phyloP scores from a whole-genome alignment of 305 asterid species.

The Ruellia speciosa region DNA sequence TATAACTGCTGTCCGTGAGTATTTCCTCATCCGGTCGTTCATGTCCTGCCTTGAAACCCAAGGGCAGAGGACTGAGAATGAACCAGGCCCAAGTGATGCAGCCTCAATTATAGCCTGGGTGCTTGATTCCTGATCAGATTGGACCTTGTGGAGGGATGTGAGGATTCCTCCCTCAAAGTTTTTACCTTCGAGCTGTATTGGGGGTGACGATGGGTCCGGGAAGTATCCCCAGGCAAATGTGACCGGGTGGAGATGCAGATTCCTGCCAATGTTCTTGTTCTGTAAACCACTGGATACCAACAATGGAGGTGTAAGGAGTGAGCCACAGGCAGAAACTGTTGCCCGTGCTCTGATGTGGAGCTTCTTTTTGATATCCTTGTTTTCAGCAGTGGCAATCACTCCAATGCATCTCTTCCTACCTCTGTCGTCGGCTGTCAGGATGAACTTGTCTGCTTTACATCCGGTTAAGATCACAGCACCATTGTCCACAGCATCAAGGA shows the following conservation, averaged over 20 bases:
- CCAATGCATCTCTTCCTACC: constrained; percentile 51
- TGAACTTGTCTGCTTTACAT: constrained; percentile 54
- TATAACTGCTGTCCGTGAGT: constrained; percentile 49
- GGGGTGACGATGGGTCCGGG: constrained; percentile 33
- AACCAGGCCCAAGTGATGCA: constrained; percentile 52
- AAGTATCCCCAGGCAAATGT: constrained; percentile 79
- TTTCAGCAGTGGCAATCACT: constrained; percentile 46
- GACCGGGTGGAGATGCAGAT: constrained; percentile 81
- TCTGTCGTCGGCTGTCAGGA: constrained; percentile 30
- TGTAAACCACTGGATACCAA: constrained; percentile 56
- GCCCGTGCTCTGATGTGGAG: constrained; percentile 46
- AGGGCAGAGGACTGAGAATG: constrained; percentile 46
- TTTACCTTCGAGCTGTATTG: constrained; percentile 43
- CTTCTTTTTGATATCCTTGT: constrained; percentile 29
- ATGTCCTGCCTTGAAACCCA: constrained; percentile 61
- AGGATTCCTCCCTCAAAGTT: constrained; percentile 72
- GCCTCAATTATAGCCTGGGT: constrained; percentile 53
- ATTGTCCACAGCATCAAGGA: constrained; percentile 67
- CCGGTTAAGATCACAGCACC: constrained; percentile 71
- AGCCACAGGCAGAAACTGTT: constrained; percentile 64
- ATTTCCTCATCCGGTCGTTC: constrained; percentile 51
- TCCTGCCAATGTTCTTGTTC: constrained; percentile 64
- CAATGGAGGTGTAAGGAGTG: constrained; percentile 74
- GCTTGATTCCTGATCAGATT: constrained; percentile 31
- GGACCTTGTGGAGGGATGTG: constrained; percentile 65